These are phyloP conservation scores for Pholiota conissans DNA, from an alignment of 768 basidiomycete species.

Conservation along the genomic window DNA sequence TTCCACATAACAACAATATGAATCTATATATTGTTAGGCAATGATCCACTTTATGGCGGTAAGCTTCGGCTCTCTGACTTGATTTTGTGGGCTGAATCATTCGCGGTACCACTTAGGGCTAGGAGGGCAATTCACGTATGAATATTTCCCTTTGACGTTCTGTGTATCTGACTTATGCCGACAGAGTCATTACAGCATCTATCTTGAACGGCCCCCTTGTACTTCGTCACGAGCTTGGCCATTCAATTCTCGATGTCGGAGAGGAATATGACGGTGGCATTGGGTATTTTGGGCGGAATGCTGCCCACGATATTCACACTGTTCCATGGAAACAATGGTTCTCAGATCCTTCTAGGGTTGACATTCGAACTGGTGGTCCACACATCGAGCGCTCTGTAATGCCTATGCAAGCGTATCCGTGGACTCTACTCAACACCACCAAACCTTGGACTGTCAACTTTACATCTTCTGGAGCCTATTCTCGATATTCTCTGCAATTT, in stretches of 20 bases:
- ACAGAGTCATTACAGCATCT: slow-evolving; percentile 75
- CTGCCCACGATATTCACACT: slow-evolving; percentile 42
- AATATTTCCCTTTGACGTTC: not conserved
- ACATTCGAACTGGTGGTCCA: slow-evolving; percentile 16
- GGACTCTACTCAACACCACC: slow-evolving; percentile 67
- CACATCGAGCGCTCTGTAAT: slow-evolving; percentile 70
- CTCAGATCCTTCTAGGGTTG: slow-evolving; percentile 27
- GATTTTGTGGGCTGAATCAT: not conserved
- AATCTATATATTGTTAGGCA: slow-evolving; percentile 40
- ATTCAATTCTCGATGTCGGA: slow-evolving; percentile 76
- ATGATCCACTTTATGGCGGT: slow-evolving; percentile 82
- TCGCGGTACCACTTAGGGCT: slow-evolving; percentile 44
- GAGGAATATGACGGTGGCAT: slow-evolving; percentile 84
- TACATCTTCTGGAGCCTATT: slow-evolving; percentile 61
- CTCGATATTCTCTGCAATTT: slow-evolving; percentile 62
- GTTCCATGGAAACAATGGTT: slow-evolving; percentile 79
- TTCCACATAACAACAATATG: not conserved
- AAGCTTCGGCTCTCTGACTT: slow-evolving; percentile 15
- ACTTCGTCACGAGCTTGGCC: slow-evolving; percentile 77
- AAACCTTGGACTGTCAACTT: slow-evolving; percentile 62
- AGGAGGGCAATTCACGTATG: slow-evolving; percentile 79
- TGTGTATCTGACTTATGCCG: not conserved
- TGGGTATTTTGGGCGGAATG: slow-evolving; percentile 72
- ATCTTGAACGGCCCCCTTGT: slow-evolving; percentile 72
- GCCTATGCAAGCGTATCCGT: slow-evolving; percentile 75